A percentile compares a stretch with the other conserved stretches of the same genome.
phyloP scores from a whole-genome alignment of 441 rosid genomes.

The Euphorbia neoarborescens region DNA sequence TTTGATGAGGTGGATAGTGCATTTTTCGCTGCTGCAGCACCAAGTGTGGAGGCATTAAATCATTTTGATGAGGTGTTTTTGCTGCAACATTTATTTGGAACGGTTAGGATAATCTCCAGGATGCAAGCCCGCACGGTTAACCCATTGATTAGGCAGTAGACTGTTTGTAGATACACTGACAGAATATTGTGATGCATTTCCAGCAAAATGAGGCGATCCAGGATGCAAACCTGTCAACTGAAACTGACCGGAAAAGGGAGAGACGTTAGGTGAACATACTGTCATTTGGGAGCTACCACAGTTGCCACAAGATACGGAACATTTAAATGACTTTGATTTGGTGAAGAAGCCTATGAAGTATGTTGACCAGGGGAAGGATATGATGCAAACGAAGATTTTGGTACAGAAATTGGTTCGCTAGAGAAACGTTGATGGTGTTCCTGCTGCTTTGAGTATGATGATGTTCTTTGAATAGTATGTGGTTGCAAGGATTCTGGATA shows the following conservation, averaged over 20 bases:
- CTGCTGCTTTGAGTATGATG: constrained; percentile 60
- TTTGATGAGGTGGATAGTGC: too few species aligned
- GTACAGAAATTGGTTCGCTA: constrained; percentile 69
- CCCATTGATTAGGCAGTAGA: constrained; percentile 55
- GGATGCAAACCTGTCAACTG: constrained; percentile 47
- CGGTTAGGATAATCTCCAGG: constrained; percentile 55
- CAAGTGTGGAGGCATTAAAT: constrained; percentile 49
- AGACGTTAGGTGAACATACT: constrained; percentile 49
- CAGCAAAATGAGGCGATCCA: constrained; percentile 56
- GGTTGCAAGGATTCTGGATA: constrained; percentile 52
- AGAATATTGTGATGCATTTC: constrained; percentile 45
- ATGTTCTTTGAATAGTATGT: constrained; percentile 50
- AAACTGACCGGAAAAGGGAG: constrained; percentile 53
- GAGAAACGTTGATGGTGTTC: constrained; percentile 44
- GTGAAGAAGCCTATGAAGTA: constrained; percentile 55
- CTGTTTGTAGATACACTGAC: constrained; percentile 48
- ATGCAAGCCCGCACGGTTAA: constrained; percentile 45
- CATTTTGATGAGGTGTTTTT: constrained; percentile 62
- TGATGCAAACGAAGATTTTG: constrained; percentile 57
- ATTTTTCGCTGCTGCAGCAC: constrained; percentile 54
- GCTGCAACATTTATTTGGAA: constrained; percentile 45
- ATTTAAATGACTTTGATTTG: constrained; percentile 46
- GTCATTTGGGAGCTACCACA: constrained; percentile 53
- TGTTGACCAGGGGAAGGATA: constrained; percentile 63
- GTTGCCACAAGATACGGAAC: constrained; percentile 39